Percentiles rank a stretch among this genome's conserved stretches.
Evolutionary conservation across 1,139 yeast genomes (phyloP).

Genomic region (Wickerhamomyces sp.): DNA sequence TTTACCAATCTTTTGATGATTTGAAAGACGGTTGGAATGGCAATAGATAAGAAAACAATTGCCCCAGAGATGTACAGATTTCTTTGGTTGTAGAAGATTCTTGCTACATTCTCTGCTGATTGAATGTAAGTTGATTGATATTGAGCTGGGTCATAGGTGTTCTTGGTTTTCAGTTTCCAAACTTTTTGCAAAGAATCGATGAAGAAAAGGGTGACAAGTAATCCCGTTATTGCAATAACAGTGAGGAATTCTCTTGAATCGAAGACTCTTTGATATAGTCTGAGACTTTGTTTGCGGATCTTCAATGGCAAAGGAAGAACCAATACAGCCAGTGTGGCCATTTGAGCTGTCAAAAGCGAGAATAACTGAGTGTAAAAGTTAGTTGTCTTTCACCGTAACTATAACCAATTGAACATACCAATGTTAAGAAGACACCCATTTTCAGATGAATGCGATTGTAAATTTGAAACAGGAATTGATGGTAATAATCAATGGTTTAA

Average conservation of each 20-base stretch:
- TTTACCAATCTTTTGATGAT: slow-evolving; percentile 53
- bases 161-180: slow-evolving; percentile 14
- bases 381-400: neutral
- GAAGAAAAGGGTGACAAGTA: slow-evolving; percentile 50
- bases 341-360: slow-evolving; percentile 42
- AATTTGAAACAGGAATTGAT: no score
- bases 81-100: slow-evolving; percentile 64
- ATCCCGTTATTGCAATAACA: slow-evolving; percentile 40
- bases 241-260: slow-evolving; percentile 43
- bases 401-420: slow-evolving; percentile 11
- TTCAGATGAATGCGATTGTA: neutral
- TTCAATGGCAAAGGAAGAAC: slow-evolving; percentile 60
- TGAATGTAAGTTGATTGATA: slow-evolving; percentile 19
- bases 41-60: slow-evolving; percentile 53
- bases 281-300: slow-evolving; percentile 44
- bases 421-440: slow-evolving; percentile 32
- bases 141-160: slow-evolving; percentile 18
- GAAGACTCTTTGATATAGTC: slow-evolving; percentile 31
- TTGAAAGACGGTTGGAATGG: slow-evolving; percentile 53
- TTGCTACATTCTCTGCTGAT: slow-evolving; percentile 26
- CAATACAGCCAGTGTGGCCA: slow-evolving; percentile 46
- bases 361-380: slow-evolving; percentile 22
- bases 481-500: neutral
- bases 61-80: slow-evolving; percentile 71
- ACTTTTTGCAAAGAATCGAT: slow-evolving; percentile 40